A percentile compares a stretch with the other conserved stretches of the same genome.
Conservation (phyloP, 345 rosid genomes). For the Dipteronia sinensis region DNA sequence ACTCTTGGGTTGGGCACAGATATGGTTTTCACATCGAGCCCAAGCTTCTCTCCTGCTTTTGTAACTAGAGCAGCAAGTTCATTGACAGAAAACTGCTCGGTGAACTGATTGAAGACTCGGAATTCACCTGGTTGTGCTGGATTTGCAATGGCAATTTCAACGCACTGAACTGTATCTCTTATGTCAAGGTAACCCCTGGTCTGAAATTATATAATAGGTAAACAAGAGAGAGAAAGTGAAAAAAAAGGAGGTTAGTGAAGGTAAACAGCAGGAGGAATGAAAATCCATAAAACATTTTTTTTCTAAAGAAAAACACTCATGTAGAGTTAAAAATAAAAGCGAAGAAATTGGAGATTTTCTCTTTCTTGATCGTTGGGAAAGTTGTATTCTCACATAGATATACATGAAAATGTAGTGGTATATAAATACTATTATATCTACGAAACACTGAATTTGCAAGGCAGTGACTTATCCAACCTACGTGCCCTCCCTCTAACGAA, state of each 20-base stretch:
- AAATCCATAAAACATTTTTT: neutral
- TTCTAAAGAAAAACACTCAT: neutral
- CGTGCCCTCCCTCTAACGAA: neutral
- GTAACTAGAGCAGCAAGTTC: slow-evolving; percentile 88
- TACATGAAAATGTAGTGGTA: neutral
- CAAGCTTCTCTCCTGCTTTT: slow-evolving; percentile 83
- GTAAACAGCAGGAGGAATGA: neutral
- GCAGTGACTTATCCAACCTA: neutral
- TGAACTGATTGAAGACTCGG: slow-evolving; percentile 91
- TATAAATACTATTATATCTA: neutral
- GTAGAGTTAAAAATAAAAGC: neutral
- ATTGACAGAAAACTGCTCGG: slow-evolving; percentile 93
- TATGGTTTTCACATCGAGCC: slow-evolving; percentile 68
- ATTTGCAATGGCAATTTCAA: slow-evolving; percentile 89
- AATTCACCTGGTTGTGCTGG: slow-evolving; percentile 89
- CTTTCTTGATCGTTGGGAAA: neutral
- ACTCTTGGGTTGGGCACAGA: slow-evolving; percentile 95
- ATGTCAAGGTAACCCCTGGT: slow-evolving; percentile 99
- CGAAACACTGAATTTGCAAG: neutral
- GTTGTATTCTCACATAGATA: neutral
- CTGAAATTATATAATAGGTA: slow-evolving; percentile 39
- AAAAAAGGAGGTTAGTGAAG: neutral
- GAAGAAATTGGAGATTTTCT: neutral
- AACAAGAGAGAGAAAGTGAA: too few species aligned
- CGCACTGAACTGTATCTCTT: slow-evolving; percentile 94